Evolutionary conservation across 2,329 filamentous ascomycete genomes (phyloP).

Genomic region (Talaromyces sp.): DNA sequence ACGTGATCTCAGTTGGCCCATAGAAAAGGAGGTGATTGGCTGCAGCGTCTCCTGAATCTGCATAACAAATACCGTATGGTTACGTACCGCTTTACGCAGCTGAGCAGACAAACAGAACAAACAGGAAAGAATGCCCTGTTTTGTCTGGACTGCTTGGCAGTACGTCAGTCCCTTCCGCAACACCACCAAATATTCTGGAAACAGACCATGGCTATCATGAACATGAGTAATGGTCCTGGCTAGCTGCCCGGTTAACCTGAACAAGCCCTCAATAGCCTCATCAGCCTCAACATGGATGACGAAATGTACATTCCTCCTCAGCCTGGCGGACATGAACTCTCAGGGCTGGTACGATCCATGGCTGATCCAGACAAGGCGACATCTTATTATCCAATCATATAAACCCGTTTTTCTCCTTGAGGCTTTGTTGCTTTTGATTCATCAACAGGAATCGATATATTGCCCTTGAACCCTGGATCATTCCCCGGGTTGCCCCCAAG

Average conservation of each 20-base stretch:
- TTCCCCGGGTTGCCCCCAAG: conserved; percentile 2
- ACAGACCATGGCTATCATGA: not conserved
- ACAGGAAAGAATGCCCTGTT: conserved; percentile 4
- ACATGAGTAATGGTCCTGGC: not conserved
- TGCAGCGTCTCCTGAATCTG: not conserved
- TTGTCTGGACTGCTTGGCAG: not conserved
- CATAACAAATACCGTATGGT: not conserved
- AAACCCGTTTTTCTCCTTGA: too few species aligned
- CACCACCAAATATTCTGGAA: not conserved
- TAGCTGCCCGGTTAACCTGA: not conserved
- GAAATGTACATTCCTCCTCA: conserved; percentile 3
- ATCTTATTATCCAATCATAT: not conserved
- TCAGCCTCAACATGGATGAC: conserved; percentile 2
- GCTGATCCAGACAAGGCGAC: not conserved
- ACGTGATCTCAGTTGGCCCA: not conserved
- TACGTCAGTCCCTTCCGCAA: not conserved
- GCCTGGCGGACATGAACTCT: not conserved
- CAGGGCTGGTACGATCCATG: not conserved
- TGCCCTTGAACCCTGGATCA: not conserved
- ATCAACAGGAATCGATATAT: not conserved
- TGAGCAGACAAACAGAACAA: conserved; percentile 9
- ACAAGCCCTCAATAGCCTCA: not conserved
- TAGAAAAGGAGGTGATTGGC: not conserved
- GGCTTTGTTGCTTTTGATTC: not conserved
- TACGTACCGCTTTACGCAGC: not conserved